Evolutionary conservation across 2,329 filamentous ascomycete genomes (phyloP).

Genomic region (Fusarium equiseti): DNA sequence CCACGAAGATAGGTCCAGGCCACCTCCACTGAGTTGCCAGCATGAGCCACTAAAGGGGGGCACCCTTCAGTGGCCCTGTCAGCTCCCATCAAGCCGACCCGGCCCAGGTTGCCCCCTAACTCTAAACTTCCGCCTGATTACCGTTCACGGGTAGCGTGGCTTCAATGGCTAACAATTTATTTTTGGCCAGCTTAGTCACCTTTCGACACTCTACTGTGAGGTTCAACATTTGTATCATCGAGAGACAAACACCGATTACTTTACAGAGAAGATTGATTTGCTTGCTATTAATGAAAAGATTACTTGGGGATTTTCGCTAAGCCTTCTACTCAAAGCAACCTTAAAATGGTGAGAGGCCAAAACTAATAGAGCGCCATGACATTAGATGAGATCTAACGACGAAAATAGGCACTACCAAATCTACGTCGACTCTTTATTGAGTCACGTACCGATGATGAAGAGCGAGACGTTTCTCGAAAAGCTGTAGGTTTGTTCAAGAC

Average conservation of each 20-base stretch:
- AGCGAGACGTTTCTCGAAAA: slow-evolving; percentile 92
- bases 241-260: neutral
- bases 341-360: slow-evolving; percentile 35
- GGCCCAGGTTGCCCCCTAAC: slow-evolving; percentile 29
- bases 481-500: slow-evolving; percentile 68
- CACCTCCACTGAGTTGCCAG: slow-evolving; percentile 24
- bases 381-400: slow-evolving; percentile 2
- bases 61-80: slow-evolving; percentile 19
- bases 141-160: slow-evolving; percentile 42
- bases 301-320: neutral
- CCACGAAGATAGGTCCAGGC: slow-evolving; percentile 38
- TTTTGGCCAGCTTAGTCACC: slow-evolving; percentile 43
- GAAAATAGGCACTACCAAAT: slow-evolving; percentile 81
- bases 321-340: neutral
- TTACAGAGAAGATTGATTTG: neutral
- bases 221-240: slow-evolving; percentile 15
- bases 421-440: slow-evolving; percentile 96
- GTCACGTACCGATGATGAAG: slow-evolving; percentile 90
- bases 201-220: neutral
- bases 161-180: slow-evolving; percentile 45
- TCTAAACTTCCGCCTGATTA: slow-evolving; percentile 45
- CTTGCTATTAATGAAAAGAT: neutral
- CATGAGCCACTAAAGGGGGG: slow-evolving; percentile 20
- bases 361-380: neutral
- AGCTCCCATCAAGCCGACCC: slow-evolving; percentile 17